Percentiles rank a stretch among this genome's conserved stretches.
phyloP scores from a whole-genome alignment of 306 rosid species.

The Acacia crassicarpa region DNA sequence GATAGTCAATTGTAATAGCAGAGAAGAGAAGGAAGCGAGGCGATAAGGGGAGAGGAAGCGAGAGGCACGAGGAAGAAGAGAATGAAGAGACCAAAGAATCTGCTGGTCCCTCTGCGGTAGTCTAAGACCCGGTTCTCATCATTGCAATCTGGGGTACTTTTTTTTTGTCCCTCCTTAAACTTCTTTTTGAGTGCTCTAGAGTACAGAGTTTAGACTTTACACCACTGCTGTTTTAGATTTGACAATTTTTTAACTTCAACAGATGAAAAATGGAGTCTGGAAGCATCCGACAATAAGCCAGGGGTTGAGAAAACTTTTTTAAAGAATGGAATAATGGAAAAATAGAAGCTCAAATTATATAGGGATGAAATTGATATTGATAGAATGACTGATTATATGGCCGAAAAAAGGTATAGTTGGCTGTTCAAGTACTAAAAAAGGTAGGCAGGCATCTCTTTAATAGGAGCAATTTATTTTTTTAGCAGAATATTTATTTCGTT shows the following conservation, averaged over 20 bases:
- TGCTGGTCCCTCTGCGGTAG: not conserved
- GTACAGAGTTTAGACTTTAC: too few species aligned
- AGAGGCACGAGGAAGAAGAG: slow-evolving; percentile 35
- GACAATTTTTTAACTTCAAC: not conserved
- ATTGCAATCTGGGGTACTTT: slow-evolving; percentile 24
- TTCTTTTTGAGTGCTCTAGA: not conserved
- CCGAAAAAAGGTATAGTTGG: not conserved
- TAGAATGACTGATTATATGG: not conserved
- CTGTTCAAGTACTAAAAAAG: too few species aligned
- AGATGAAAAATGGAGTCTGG: not conserved
- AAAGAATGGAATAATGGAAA: too few species aligned
- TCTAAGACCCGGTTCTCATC: not conserved
- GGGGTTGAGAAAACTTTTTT: not conserved
- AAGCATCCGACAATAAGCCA: not conserved
- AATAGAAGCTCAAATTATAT: not conserved
- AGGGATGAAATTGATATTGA: not conserved
- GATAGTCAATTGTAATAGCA: not conserved
- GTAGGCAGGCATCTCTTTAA: too few species aligned
- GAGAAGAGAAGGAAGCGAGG: slow-evolving; percentile 21
- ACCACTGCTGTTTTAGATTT: too few species aligned
- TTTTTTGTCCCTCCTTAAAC: not conserved
- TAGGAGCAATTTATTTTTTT: too few species aligned
- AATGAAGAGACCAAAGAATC: slow-evolving; percentile 20
- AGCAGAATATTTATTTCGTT: too few species aligned
- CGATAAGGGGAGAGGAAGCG: slow-evolving; percentile 17